Evolutionary conservation across 208 protist species (phyloP), one percentile per base, ranked within the genome.

Genomic region (Crithidia acanthocephali): DNA sequence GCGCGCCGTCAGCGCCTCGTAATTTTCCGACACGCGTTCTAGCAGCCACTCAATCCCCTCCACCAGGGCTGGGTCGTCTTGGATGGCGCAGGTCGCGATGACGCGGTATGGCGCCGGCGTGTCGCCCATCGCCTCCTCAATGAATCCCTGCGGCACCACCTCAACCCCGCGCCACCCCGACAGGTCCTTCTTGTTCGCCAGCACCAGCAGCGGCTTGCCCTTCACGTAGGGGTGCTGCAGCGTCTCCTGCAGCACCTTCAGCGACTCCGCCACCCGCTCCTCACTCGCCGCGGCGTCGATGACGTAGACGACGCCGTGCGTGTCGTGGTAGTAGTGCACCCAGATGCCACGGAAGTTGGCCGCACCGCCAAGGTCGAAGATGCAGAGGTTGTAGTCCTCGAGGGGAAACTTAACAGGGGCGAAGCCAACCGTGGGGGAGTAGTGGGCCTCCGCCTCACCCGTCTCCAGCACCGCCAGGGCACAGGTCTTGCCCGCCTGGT

Each of bases 141-240:
- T 67, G 35, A 93, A 86, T 5, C 68, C 80, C 50, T 95, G 72
- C 28, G 85, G 74, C 45, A 99, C 85, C n/a, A 98, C 75, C 0
- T 68, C 87, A 0, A 88, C 85, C 13, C 67, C 56, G 33, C 97
- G 74, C 20, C 94, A 81, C 8, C 85, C 89, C 18, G 81, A 68
- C 23, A 99, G 72, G 81, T 99, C 99, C 81, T 99, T 98, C 90
- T 99, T 99, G 86, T 99, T 99, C 23, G 98, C 98, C 37, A 99
- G 96, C 35, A 99, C 86, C 4, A 99, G 84, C 28, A 99, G 65
- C n/a, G 98, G 98, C 51, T 99, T 99, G 22, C 98, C 98, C 27
- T 90, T 81, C 4, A 99, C 80, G 57, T 98, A 92, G 76, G 93
- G 87, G 75, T 99, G 92, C 55, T 85, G 68, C 23, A 99, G 76